These are phyloP conservation scores for Tricholoma matsutake DNA, from an alignment of 768 basidiomycete genomes.

Conservation along the genomic window DNA sequence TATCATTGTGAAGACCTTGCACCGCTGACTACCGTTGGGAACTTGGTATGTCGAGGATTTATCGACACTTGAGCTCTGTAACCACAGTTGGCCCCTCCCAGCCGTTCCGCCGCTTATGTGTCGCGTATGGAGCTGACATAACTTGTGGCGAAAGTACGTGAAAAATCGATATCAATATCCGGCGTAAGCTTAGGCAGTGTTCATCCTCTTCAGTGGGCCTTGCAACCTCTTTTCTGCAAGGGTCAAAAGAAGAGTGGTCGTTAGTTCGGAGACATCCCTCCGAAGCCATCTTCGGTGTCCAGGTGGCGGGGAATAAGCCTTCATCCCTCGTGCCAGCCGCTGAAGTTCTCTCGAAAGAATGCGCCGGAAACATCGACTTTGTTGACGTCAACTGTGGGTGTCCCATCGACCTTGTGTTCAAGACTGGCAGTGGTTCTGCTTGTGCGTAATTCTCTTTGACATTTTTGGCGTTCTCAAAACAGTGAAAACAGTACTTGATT, in stretches of 20 bases:
- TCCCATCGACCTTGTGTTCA: constrained; percentile 95
- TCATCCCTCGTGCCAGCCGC: constrained; percentile 74
- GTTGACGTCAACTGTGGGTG: constrained; percentile 97
- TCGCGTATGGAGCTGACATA: constrained; percentile 86
- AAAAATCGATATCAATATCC: neutral
- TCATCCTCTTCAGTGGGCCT: constrained; percentile 67
- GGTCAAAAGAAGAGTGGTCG: constrained; percentile 94
- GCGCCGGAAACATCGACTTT: constrained; percentile 71
- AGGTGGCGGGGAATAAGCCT: constrained; percentile 89
- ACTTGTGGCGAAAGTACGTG: constrained; percentile 87
- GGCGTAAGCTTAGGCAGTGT: neutral
- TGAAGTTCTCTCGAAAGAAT: constrained; percentile 74
- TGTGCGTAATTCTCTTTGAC: constrained; percentile 44
- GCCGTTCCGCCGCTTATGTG: constrained; percentile 92
- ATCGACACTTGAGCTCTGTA: neutral
- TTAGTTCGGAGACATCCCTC: constrained; percentile 85
- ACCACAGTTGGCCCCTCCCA: constrained; percentile 23
- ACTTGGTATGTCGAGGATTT: constrained; percentile 55
- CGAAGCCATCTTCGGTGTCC: constrained; percentile 86
- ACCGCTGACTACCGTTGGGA: constrained; percentile 93
- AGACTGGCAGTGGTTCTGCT: constrained; percentile 85
- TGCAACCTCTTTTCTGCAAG: constrained; percentile 83
- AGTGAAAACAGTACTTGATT: constrained; percentile 65
- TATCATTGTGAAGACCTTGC: constrained; percentile 30
- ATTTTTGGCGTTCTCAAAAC: constrained; percentile 3